Conservation (phyloP, 2,329 filamentous ascomycete species). For the Cladosporium oxysporum region DNA sequence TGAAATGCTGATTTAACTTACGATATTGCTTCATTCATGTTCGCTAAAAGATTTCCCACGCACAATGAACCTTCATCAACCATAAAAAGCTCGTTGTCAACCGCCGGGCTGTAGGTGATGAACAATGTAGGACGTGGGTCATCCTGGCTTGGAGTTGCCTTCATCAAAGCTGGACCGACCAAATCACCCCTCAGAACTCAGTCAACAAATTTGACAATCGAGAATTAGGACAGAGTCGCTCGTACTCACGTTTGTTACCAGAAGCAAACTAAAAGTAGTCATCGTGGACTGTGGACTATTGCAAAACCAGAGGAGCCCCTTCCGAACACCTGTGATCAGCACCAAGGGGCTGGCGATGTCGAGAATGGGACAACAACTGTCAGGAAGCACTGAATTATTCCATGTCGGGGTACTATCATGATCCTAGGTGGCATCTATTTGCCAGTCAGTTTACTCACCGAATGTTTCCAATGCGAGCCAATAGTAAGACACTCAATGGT, state of each 20-base stretch:
- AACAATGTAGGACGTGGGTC: neutral
- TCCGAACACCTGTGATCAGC: neutral
- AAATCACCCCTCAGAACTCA: neutral
- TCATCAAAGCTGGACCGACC: neutral
- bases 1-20: neutral
- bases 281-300: neutral
- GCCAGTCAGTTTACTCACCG: neutral
- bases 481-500: neutral
- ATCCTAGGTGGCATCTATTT: neutral
- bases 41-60: neutral
- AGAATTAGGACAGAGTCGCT: neutral
- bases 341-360: neutral
- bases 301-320: neutral
- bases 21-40: neutral
- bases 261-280: neutral
- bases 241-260: neutral
- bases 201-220: neutral
- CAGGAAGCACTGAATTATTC: neutral
- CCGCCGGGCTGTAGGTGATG: neutral
- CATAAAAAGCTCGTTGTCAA: neutral
- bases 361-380: neutral
- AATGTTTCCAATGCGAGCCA: neutral
- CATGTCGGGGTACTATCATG: neutral
- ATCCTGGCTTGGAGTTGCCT: neutral
- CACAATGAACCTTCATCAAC: neutral